Percentiles rank a stretch among this genome's conserved stretches.
phyloP scores from a whole-genome alignment of 2,329 filamentous ascomycete species.

The Trichoderma sp. region DNA sequence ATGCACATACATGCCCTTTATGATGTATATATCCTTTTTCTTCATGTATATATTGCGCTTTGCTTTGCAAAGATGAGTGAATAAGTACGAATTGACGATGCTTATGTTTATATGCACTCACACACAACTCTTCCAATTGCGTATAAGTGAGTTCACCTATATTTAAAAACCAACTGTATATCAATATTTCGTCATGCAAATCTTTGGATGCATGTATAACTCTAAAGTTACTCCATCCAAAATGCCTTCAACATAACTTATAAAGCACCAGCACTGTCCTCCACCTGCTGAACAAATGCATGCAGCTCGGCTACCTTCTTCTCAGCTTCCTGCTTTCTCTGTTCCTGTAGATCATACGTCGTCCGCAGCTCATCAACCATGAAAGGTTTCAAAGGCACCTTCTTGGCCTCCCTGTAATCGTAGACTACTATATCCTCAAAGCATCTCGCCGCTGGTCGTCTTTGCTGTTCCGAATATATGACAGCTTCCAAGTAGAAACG shows the following conservation, averaged over 20 bases:
- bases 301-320: constrained; percentile 22
- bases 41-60: constrained; percentile 21
- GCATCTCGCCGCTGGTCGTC: constrained; percentile 68
- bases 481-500: constrained; percentile 58
- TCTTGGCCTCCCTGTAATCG: constrained; percentile 34
- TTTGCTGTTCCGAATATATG: constrained; percentile 73
- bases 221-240: not conserved
- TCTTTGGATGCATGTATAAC: not conserved
- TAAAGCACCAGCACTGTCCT: not conserved
- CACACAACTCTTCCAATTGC: not conserved
- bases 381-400: constrained; percentile 40
- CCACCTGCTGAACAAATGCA: constrained; percentile 3
- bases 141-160: not conserved
- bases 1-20: not conserved
- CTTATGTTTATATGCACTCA: constrained; percentile 1
- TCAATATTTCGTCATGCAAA: not conserved
- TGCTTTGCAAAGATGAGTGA: not conserved
- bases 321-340: constrained; percentile 22
- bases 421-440: constrained; percentile 50
- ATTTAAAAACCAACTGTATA: not conserved
- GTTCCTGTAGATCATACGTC: constrained; percentile 36
- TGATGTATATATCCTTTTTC: constrained; percentile 12
- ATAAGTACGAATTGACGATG: not conserved
- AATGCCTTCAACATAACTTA: not conserved
- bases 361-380: constrained; percentile 38